Percentiles rank a stretch among this genome's conserved stretches.
Conservation (phyloP, 345 rosid genomes). For the Erodium maritimum region DNA sequence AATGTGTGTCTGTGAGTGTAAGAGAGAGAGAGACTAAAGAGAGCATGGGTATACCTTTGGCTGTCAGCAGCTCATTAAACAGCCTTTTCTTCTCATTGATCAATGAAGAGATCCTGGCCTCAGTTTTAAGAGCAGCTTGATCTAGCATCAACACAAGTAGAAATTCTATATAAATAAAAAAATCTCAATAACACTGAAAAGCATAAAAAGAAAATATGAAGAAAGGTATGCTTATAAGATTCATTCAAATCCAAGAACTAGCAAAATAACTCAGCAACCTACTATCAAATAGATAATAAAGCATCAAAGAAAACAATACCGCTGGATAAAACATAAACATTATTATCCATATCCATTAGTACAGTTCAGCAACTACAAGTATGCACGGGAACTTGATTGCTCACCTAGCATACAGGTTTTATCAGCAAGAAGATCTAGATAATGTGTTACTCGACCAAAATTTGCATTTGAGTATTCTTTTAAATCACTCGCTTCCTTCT, state of each 20-base stretch:
- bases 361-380: neutral
- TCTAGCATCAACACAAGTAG: conserved; percentile 44
- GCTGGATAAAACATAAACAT: conserved; percentile 1
- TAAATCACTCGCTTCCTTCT: conserved; percentile 84
- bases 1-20: conserved; percentile 2
- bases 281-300: conserved; percentile 2
- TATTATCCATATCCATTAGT: neutral
- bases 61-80: conserved; percentile 79
- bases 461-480: conserved; percentile 91
- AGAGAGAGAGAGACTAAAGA: conserved; percentile 7
- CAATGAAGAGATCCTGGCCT: conserved; percentile 83
- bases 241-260: conserved; percentile 5
- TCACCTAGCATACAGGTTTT: conserved; percentile 75
- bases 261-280: neutral
- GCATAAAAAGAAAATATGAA: conserved; percentile 2
- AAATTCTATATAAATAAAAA: conserved; percentile 13
- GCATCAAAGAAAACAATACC: neutral
- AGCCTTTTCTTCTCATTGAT: conserved; percentile 77
- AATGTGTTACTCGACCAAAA: conserved; percentile 82
- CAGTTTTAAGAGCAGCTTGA: conserved; percentile 68
- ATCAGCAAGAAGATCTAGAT: conserved; percentile 79
- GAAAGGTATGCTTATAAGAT: neutral
- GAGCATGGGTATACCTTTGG: conserved; percentile 53
- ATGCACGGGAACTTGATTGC: conserved; percentile 8
- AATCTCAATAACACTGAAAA: conserved; percentile 23